A percentile compares a stretch with the other conserved stretches of the same genome.
phyloP scores from a whole-genome alignment of 73 alveolate genomes.

The Tetrahymena thermophila region DNA sequence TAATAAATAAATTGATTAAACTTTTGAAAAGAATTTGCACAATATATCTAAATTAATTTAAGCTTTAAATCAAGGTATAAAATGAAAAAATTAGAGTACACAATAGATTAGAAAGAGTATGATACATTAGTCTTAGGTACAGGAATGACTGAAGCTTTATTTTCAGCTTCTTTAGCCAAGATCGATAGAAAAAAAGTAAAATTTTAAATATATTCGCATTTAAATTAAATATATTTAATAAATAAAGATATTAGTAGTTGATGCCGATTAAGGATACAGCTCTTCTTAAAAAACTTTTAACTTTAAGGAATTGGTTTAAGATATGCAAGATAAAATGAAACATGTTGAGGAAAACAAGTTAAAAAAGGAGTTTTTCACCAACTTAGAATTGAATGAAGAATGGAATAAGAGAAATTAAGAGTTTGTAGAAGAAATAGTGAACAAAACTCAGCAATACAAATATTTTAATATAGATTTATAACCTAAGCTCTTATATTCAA shows the following conservation, averaged over 20 bases:
- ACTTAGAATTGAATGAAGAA: not conserved
- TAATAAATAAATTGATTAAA: not conserved
- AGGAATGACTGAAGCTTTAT: not conserved
- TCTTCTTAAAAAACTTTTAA: not conserved
- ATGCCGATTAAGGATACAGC: not conserved
- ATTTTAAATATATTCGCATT: not conserved
- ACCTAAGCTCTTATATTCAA: slow-evolving; percentile 5
- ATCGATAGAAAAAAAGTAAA: not conserved
- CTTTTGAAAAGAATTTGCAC: not conserved
- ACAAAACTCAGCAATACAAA: not conserved
- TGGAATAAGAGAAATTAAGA: not conserved
- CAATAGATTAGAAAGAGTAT: not conserved
- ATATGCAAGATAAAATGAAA: not conserved
- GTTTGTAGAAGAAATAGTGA: not conserved
- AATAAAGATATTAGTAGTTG: not conserved
- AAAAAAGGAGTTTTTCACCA: not conserved
- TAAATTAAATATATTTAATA: not conserved
- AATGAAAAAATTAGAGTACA: not conserved
- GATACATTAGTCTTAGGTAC: not conserved
- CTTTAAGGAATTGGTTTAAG: not conserved
- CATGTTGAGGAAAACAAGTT: not conserved
- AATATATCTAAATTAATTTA: not conserved
- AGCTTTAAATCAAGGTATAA: not conserved
- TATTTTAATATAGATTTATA: slow-evolving; percentile 11
- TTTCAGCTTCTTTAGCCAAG: not conserved